Evolutionary conservation across 1,284 basidiomycete genomes (phyloP), one percentile per base, ranked within the genome.

Genomic region (Puccinia coronata): DNA sequence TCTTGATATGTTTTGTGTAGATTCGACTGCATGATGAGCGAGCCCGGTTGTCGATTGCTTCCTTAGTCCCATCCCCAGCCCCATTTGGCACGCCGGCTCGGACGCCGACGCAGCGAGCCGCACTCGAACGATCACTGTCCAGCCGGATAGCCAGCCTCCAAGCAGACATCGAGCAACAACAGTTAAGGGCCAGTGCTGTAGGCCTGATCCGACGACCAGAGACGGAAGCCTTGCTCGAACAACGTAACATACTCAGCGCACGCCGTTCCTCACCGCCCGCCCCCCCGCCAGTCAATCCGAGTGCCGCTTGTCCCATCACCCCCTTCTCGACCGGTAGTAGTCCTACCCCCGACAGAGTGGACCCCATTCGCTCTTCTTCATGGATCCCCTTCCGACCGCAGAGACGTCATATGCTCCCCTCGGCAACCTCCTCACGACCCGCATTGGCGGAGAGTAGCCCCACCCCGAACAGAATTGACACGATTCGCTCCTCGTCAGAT

Each of bases 21-120:
- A 75, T 75, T 63, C 73, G 73, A 43, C 55, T 75, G 55, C 73
- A 75, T 63, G 73, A 75, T 41, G 73, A 75, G 63, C 31, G 73
- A 41, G 73, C 73, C 25, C 53, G 73, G 20, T 57, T 75, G n/a
- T 75, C 73, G 14, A 36, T 75, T 28, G 73, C 73, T 34, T 75
- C 73, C 3, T 43, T 75, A 16, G 57, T 75, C 18, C 73, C 73
- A 55, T 63, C 55, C 23, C 73, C 73, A 28, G 73, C 73, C 18
- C 73, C 73, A 18, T 34, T 41, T 12, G 73, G 59, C 18, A 75
- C 73, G 23, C 73, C 73, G 20, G 73, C 73, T 28, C 49, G 73
- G 34, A 75, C 73, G 23, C 73, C 73, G 39, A 75, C 73, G n/a
- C 73, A 75, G 57, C 73, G 73, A 41, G 73, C 73, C 28, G 73